These are phyloP conservation scores for Syzygium aromaticum DNA, from an alignment of 345 rosid genomes.

Conservation along the genomic window DNA sequence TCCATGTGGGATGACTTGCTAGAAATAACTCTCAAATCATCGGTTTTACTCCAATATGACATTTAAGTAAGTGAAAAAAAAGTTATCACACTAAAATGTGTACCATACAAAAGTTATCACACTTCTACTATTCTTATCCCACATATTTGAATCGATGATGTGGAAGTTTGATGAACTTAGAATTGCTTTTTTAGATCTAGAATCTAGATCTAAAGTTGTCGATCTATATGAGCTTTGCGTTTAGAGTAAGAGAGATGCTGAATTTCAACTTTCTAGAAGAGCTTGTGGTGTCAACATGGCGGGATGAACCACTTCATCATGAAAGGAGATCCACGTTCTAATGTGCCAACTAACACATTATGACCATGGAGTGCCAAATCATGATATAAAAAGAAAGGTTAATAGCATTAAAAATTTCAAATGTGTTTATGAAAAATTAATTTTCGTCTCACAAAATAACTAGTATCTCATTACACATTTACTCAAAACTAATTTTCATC, in stretches of 20 bases:
- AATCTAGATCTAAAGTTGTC: not conserved
- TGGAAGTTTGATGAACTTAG: not conserved
- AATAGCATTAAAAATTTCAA: not conserved
- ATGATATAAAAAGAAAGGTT: not conserved
- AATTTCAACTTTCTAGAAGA: not conserved
- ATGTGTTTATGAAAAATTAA: not conserved
- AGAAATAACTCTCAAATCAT: too few species aligned
- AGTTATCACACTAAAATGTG: too few species aligned
- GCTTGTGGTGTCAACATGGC: not conserved
- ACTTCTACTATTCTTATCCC: too few species aligned
- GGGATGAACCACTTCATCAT: not conserved
- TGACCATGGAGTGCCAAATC: not conserved
- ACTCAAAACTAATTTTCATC: not conserved
- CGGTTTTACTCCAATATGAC: too few species aligned
- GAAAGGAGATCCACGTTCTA: not conserved
- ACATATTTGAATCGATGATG: not conserved
- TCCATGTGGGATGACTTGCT: too few species aligned
- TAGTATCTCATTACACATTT: not conserved
- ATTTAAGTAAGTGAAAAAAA: too few species aligned
- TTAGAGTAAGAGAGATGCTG: not conserved
- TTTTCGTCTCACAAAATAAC: not conserved
- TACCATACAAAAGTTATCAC: too few species aligned
- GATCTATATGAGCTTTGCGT: not conserved
- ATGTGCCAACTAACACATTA: not conserved
- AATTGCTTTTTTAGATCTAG: not conserved